Evolutionary conservation across 1,284 basidiomycete genomes (phyloP).

Genomic region (Leccinum pachyderme): DNA sequence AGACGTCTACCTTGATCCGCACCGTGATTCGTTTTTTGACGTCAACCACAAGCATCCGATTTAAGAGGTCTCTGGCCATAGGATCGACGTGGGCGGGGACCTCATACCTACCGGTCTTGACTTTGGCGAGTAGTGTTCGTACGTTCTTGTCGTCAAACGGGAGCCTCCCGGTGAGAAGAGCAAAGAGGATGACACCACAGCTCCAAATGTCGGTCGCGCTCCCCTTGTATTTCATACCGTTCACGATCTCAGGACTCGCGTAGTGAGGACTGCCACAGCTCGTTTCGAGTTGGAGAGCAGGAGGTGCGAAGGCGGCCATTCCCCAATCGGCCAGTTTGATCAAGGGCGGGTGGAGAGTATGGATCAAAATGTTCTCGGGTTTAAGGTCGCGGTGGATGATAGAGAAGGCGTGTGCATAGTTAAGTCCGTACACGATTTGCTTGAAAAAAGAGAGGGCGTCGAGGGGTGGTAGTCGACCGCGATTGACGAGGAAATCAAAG

Average conservation of each 20-base stretch:
- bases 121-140: slow-evolving; percentile 81
- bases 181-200: slow-evolving; percentile 88
- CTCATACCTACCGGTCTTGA: slow-evolving; percentile 84
- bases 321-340: slow-evolving; percentile 99
- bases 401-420: slow-evolving; percentile 98
- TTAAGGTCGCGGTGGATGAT: slow-evolving; percentile 99
- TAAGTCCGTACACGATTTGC: slow-evolving; percentile 94
- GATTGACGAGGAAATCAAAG: slow-evolving; percentile 95
- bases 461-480: slow-evolving; percentile 76
- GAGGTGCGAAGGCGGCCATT: slow-evolving; percentile 92
- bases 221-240: slow-evolving; percentile 91
- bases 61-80: slow-evolving; percentile 72
- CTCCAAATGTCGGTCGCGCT: slow-evolving; percentile 95
- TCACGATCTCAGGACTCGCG: slow-evolving; percentile 96
- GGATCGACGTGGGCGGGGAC: slow-evolving; percentile 76
- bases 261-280: slow-evolving; percentile 98
- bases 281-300: slow-evolving; percentile 85
- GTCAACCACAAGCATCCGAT: slow-evolving; percentile 90
- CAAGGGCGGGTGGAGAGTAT: slow-evolving; percentile 78
- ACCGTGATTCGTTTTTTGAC: slow-evolving; percentile 84
- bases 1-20: slow-evolving; percentile 28
- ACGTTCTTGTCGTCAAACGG: slow-evolving; percentile 91
- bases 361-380: slow-evolving; percentile 94
- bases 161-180: slow-evolving; percentile 82
- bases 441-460: slow-evolving; percentile 96